These are phyloP conservation scores for Suillus occidentalis DNA, from an alignment of 768 basidiomycete species.

Conservation along the genomic window DNA sequence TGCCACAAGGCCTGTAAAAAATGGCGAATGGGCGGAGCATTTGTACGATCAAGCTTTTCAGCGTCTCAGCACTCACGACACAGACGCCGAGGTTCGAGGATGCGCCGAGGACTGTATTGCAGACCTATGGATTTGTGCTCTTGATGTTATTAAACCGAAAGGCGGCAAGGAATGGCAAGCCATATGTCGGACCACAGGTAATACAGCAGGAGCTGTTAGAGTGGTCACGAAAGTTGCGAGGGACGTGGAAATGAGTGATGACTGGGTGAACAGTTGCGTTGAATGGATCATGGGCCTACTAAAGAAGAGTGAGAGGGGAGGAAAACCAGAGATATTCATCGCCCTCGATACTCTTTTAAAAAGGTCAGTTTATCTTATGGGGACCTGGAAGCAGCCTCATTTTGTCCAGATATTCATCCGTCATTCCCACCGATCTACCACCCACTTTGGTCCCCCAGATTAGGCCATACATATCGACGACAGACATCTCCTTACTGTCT, in stretches of 20 bases:
- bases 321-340: slow-evolving; percentile 78
- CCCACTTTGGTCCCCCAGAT: slow-evolving; percentile 69
- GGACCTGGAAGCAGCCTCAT: background rate
- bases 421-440: slow-evolving; percentile 58
- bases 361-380: slow-evolving; percentile 43
- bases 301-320: slow-evolving; percentile 74
- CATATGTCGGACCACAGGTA: slow-evolving; percentile 68
- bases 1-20: slow-evolving; percentile 67
- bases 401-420: slow-evolving; percentile 43
- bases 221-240: slow-evolving; percentile 84
- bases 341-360: slow-evolving; percentile 72
- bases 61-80: slow-evolving; percentile 75
- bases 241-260: slow-evolving; percentile 66
- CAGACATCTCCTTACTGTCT: slow-evolving; percentile 78
- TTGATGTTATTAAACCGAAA: slow-evolving; percentile 64
- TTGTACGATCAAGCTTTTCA: slow-evolving; percentile 75
- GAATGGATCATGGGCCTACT: slow-evolving; percentile 75
- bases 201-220: slow-evolving; percentile 73
- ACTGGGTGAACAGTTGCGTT: slow-evolving; percentile 81
- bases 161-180: slow-evolving; percentile 78
- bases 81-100: slow-evolving; percentile 87
- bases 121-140: slow-evolving; percentile 85
- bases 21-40: slow-evolving; percentile 63
- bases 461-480: slow-evolving; percentile 68
- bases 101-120: slow-evolving; percentile 83